Conservation (phyloP, 148 eudicot species). For the Amaranthus cruentus region DNA sequence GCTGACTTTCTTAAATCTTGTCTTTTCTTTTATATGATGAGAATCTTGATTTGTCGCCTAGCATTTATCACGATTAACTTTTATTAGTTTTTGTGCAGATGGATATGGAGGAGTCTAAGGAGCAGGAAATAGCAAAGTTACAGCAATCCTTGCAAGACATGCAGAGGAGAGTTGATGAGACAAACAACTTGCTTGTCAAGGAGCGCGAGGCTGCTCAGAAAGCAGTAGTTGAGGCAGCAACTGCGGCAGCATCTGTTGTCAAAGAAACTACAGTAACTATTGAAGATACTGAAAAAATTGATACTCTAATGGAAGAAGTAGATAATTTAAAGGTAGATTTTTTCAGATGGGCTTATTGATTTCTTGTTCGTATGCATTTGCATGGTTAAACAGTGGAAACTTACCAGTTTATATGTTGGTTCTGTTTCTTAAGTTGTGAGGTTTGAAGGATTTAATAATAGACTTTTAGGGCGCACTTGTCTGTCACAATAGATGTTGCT, state of each 20-base stretch:
- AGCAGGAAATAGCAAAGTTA: slow-evolving; percentile 59
- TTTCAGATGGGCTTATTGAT: neutral
- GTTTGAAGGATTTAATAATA: neutral
- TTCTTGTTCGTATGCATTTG: neutral
- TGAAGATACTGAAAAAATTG: slow-evolving; percentile 66
- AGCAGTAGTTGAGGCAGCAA: slow-evolving; percentile 51
- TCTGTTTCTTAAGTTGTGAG: neutral
- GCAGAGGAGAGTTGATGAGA: slow-evolving; percentile 58
- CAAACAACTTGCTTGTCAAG: slow-evolving; percentile 48
- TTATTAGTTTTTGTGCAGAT: slow-evolving; percentile 37
- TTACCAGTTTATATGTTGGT: neutral
- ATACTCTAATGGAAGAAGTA: slow-evolving; percentile 58
- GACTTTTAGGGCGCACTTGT: slow-evolving; percentile 3
- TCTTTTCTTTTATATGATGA: too few relatives aligned
- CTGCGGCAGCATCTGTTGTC: slow-evolving; percentile 36
- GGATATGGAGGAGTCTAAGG: slow-evolving; percentile 82
- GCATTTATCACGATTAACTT: neutral
- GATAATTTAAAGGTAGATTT: slow-evolving; percentile 64
- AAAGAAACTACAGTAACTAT: slow-evolving; percentile 66
- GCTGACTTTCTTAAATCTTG: too few relatives aligned
- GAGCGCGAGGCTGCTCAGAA: slow-evolving; percentile 63
- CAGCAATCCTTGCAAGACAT: slow-evolving; percentile 64
- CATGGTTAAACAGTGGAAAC: neutral
- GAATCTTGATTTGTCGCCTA: neutral
- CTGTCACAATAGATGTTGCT: neutral